These are phyloP conservation scores for Coniophora puteana DNA, from an alignment of 1,284 basidiomycete genomes.

Conservation along the genomic window DNA sequence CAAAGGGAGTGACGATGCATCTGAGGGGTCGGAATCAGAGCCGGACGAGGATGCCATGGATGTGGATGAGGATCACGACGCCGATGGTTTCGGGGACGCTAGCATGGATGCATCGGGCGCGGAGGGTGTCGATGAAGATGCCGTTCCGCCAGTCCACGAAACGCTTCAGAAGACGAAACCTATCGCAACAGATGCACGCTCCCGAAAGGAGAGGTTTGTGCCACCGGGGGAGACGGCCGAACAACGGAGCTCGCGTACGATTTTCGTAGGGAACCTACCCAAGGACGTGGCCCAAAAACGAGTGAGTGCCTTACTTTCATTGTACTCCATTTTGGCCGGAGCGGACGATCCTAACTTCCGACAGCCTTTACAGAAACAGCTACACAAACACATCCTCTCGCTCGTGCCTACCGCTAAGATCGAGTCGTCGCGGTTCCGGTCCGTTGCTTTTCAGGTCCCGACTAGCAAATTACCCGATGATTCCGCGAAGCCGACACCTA, in stretches of 20 bases:
- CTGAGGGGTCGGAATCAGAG: slow-evolving; percentile 5
- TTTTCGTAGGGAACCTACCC: slow-evolving; percentile 93
- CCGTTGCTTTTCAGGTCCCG: slow-evolving; percentile 81
- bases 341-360: slow-evolving; percentile 4
- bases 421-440: slow-evolving; percentile 89
- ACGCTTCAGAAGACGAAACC: slow-evolving; percentile 21
- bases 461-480: slow-evolving; percentile 56
- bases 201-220: slow-evolving; percentile 38
- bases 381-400: slow-evolving; percentile 70
- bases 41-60: slow-evolving; percentile 28
- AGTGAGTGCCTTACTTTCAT: slow-evolving; percentile 38
- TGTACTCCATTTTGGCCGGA: slow-evolving; percentile 4
- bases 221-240: slow-evolving; percentile 68
- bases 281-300: slow-evolving; percentile 74
- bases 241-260: slow-evolving; percentile 75
- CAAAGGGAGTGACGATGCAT: slow-evolving; percentile 11
- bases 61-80: slow-evolving; percentile 26
- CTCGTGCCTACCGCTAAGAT: slow-evolving; percentile 72
- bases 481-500: slow-evolving; percentile 24
- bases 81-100: slow-evolving; percentile 2
- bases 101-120: slow-evolving; percentile 10
- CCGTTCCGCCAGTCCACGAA: slow-evolving; percentile 30
- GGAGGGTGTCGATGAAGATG: slow-evolving; percentile 14
- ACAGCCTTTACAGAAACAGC: slow-evolving; percentile 59
- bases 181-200: no score